phyloP scores from a whole-genome alignment of 2,329 filamentous ascomycete genomes.

The Colletotrichum scovillei region DNA sequence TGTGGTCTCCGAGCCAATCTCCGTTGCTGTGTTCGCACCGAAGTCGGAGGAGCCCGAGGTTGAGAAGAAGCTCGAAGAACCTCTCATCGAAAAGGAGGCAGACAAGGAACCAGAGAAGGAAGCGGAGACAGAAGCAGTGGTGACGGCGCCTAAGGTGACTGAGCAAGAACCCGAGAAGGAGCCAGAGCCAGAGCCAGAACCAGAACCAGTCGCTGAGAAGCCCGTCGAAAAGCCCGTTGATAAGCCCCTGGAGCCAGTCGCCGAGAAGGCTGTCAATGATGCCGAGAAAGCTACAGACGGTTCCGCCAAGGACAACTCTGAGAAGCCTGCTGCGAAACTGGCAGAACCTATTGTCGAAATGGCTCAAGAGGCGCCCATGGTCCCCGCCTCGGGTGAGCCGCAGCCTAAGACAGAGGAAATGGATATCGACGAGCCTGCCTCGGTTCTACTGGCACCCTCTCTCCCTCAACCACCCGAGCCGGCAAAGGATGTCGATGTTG shows the following conservation, averaged over 20 bases:
- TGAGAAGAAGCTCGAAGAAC: constrained; percentile 18
- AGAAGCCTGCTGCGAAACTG: neutral
- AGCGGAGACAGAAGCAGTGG: neutral
- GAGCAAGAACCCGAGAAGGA: neutral
- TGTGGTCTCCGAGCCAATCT: neutral
- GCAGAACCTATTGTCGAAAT: constrained; percentile 34
- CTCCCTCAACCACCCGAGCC: neutral
- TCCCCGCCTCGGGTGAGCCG: constrained; percentile 16
- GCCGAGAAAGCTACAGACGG: neutral
- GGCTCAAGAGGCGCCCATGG: neutral
- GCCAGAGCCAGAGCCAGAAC: neutral
- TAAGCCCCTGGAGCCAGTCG: neutral
- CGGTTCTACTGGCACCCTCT: constrained; percentile 15
- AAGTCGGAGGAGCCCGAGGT: neutral
- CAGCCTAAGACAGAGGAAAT: constrained; percentile 55
- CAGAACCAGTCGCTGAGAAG: neutral
- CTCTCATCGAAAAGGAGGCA: neutral
- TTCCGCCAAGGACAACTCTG: neutral
- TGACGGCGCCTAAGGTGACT: neutral
- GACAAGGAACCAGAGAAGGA: neutral
- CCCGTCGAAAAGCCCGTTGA: neutral
- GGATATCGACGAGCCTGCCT: constrained; percentile 48
- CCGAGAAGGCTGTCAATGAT: neutral
- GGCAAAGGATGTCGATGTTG: constrained; percentile 34
- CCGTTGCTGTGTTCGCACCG: neutral